These are phyloP conservation scores for Perkinsus olseni DNA, from an alignment of 169 alveolate species.

Conservation along the genomic window DNA sequence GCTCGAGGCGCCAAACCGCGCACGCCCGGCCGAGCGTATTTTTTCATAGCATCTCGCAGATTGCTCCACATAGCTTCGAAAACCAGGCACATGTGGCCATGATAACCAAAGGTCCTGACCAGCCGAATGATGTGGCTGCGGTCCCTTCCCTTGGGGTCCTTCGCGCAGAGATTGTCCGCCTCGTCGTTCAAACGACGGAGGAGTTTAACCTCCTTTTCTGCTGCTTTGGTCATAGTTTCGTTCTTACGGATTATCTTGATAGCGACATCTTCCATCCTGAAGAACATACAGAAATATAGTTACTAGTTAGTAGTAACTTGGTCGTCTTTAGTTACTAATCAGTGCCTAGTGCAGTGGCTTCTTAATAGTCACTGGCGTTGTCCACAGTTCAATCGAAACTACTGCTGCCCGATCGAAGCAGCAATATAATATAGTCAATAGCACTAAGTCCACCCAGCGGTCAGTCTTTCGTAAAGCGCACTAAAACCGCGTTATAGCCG, in stretches of 20 bases:
- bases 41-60: conserved; percentile 62
- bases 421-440: no score
- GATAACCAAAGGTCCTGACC: conserved; percentile 53
- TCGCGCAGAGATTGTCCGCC: conserved; percentile 50
- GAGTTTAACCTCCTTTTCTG: conserved; percentile 73
- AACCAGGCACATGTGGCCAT: conserved; percentile 76
- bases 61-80: conserved; percentile 83
- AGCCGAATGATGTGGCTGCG: conserved; percentile 64
- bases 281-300: no score
- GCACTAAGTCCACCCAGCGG: no score
- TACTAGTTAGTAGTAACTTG: no score
- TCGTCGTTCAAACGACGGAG: conserved; percentile 55
- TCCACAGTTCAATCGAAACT: no score
- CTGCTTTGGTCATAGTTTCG: conserved; percentile 81
- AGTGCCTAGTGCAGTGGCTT: no score
- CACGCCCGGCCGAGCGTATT: conserved; percentile 39
- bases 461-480: no score
- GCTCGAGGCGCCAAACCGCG: conserved; percentile 59
- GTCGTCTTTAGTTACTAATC: no score
- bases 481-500: no score
- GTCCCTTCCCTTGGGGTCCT: conserved; percentile 10
- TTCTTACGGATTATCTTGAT: conserved; percentile 65
- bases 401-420: no score
- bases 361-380: no score
- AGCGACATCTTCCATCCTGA: conserved; percentile 53